These are phyloP conservation scores for Melampsora americana DNA, from an alignment of 1,284 basidiomycete species.

Conservation along the genomic window DNA sequence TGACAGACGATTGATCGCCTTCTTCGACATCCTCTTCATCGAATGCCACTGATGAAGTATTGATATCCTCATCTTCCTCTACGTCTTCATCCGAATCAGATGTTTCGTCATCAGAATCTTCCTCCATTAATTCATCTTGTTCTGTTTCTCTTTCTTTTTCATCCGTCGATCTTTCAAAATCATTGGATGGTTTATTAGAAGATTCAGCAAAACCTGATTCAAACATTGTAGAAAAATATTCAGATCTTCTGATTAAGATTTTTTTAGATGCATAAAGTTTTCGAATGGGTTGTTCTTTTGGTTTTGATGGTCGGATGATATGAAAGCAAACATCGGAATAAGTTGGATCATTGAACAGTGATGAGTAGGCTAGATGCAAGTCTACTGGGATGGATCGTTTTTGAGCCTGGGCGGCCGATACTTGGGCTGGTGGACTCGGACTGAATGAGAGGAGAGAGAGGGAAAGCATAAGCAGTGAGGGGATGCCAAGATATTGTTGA, in stretches of 20 bases:
- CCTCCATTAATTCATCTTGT: conserved; percentile 41
- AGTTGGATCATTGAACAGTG: conserved; percentile 51
- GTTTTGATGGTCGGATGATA: conserved; percentile 46
- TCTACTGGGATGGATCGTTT: conserved; percentile 50
- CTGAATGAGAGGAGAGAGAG: conserved; percentile 1
- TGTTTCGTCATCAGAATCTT: conserved; percentile 31
- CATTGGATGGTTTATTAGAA: conserved; percentile 1
- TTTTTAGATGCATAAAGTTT: conserved; percentile 55
- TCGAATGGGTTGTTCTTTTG: conserved; percentile 45
- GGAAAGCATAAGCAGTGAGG: conserved; percentile 5
- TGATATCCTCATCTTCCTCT: neutral
- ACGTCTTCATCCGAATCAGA: conserved; percentile 24
- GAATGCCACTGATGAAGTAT: too few species aligned
- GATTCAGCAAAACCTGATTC: conserved; percentile 51
- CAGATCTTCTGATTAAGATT: conserved; percentile 53
- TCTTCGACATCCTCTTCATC: conserved; percentile 20
- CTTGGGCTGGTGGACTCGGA: conserved; percentile 28
- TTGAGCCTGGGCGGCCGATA: conserved; percentile 20
- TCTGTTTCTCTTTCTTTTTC: conserved; percentile 11
- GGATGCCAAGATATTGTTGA: conserved; percentile 10
- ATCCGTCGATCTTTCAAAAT: neutral
- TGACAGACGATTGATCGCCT: neutral
- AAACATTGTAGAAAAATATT: conserved; percentile 54
- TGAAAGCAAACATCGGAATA: conserved; percentile 51
- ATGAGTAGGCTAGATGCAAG: conserved; percentile 50